Conservation (phyloP, 2,329 filamentous ascomycete genomes). For the Pseudocercospora musae region DNA sequence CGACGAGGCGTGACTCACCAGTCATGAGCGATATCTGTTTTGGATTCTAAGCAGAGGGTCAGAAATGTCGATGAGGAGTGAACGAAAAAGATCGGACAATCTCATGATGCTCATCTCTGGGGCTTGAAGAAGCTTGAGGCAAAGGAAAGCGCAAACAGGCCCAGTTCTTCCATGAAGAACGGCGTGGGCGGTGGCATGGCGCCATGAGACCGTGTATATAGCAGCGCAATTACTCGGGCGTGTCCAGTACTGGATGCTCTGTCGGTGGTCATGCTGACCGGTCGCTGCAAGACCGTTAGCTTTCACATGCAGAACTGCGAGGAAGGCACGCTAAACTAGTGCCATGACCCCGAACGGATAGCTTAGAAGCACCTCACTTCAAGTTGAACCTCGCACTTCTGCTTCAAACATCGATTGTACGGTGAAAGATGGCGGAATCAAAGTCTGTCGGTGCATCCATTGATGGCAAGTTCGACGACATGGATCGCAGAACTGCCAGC, state of each 20-base stretch:
- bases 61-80: not conserved
- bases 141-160: not conserved
- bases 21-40: not conserved
- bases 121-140: not conserved
- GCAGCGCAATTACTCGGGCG: not conserved
- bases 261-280: not conserved
- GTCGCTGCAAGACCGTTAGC: not conserved
- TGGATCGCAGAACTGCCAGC: not conserved
- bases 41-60: not conserved
- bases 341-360: not conserved
- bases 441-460: not conserved
- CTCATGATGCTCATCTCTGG: not conserved
- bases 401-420: not conserved
- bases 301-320: not conserved
- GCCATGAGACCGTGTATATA: not conserved
- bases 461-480: not conserved
- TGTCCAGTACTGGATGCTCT: not conserved
- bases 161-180: not conserved
- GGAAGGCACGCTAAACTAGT: not conserved
- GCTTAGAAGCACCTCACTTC: not conserved
- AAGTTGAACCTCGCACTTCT: not conserved
- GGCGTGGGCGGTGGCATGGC: not conserved
- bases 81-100: not conserved
- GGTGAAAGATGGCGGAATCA: not conserved
- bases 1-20: conserved; percentile 8